A percentile compares a stretch with the other conserved stretches of the same genome.
These are phyloP conservation scores for Phytopythium kandeliae DNA, from an alignment of 352 stramenopile genomes.

Conservation along the genomic window DNA sequence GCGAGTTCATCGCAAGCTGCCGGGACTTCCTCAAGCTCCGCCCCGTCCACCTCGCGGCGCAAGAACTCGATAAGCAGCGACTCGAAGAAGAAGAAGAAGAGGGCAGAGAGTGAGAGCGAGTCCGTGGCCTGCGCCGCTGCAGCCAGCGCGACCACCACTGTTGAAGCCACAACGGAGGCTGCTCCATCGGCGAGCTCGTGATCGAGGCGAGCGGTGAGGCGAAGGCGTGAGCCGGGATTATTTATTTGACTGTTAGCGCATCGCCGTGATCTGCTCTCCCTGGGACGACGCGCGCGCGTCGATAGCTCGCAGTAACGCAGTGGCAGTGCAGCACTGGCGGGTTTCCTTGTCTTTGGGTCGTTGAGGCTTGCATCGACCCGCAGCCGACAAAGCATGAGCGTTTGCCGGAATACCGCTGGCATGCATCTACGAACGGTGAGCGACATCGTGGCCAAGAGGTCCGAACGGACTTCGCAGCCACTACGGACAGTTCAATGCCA, in stretches of 20 bases:
- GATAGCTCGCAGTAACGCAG: neutral
- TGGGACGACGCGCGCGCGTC: neutral
- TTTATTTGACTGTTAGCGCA: neutral
- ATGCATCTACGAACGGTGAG: no score
- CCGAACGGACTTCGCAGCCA: no score
- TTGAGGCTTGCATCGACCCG: no score
- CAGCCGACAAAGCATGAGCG: no score
- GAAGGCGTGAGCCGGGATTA: neutral
- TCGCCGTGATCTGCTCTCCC: neutral
- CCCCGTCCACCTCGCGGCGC: neutral
- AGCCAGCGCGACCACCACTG: no score
- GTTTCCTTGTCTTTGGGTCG: no score
- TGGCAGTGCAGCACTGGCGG: no score
- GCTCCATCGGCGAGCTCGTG: neutral
- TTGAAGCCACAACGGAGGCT: neutral
- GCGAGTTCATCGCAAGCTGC: neutral
- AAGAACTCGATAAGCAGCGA: conserved; percentile 1
- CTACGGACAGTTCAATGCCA: no score
- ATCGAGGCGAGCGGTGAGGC: neutral
- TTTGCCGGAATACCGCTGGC: no score
- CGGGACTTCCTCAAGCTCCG: neutral
- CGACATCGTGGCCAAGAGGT: no score
- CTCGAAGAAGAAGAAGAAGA: conserved; percentile 1
- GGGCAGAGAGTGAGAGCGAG: neutral
- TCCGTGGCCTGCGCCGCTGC: neutral